phyloP scores from a whole-genome alignment of 2,329 filamentous ascomycete species.

The Colletotrichum chlorophyti region DNA sequence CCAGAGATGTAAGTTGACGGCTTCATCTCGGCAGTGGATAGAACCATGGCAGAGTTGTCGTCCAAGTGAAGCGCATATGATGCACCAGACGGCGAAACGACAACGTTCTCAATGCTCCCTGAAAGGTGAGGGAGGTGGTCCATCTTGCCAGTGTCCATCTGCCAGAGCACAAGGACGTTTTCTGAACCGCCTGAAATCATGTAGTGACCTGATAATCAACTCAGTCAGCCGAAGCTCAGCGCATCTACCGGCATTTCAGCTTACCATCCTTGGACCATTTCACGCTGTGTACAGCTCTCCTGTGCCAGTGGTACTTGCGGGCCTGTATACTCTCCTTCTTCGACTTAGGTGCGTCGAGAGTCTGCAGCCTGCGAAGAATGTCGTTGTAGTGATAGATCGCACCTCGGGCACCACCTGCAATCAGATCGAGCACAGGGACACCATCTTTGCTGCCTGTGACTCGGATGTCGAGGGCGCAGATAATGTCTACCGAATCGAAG shows the following conservation, averaged over 20 bases:
- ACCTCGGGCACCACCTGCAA: slow-evolving; percentile 78
- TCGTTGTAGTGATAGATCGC: slow-evolving; percentile 84
- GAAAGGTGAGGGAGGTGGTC: slow-evolving; percentile 91
- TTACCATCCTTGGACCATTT: slow-evolving; percentile 94
- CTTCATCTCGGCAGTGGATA: slow-evolving; percentile 89
- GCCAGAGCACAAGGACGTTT: slow-evolving; percentile 90
- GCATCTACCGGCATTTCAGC: slow-evolving; percentile 29
- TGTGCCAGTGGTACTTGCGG: slow-evolving; percentile 89
- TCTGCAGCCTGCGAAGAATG: slow-evolving; percentile 65
- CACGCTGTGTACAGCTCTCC: slow-evolving; percentile 79
- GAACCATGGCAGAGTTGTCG: slow-evolving; percentile 89
- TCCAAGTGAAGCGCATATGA: slow-evolving; percentile 86
- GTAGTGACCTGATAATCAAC: slow-evolving; percentile 79
- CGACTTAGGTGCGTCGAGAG: slow-evolving; percentile 41
- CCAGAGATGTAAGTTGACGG: slow-evolving; percentile 86
- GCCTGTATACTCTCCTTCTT: slow-evolving; percentile 59
- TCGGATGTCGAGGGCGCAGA: slow-evolving; percentile 72
- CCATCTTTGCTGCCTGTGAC: slow-evolving; percentile 37
- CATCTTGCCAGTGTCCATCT: slow-evolving; percentile 83
- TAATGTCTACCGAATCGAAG: slow-evolving; percentile 66
- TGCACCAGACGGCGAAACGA: slow-evolving; percentile 79
- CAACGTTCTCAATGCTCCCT: slow-evolving; percentile 82
- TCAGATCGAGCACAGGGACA: slow-evolving; percentile 68
- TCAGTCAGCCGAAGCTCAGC: slow-evolving; percentile 36
- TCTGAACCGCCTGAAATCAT: slow-evolving; percentile 92